Evolutionary conservation across 1,284 basidiomycete species (phyloP).

Genomic region (Ustilago crameri): DNA sequence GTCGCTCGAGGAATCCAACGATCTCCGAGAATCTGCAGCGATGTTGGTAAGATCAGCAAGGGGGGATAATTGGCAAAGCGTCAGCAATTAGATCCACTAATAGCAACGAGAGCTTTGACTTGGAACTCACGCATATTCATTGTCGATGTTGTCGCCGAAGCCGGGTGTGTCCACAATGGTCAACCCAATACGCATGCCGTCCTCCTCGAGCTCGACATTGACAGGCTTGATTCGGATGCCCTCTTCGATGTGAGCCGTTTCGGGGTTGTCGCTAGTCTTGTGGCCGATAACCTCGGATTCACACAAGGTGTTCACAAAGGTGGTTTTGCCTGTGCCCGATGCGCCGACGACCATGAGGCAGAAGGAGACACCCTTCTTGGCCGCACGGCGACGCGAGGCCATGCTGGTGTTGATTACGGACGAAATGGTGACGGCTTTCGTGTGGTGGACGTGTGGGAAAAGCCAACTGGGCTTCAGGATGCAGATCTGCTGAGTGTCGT

Average conservation of each 20-base stretch:
- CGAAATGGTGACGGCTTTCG: conserved; percentile 26
- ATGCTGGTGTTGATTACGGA: conserved; percentile 46
- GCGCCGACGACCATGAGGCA: conserved; percentile 68
- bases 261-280: conserved; percentile 85
- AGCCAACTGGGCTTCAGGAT: conserved; percentile 6
- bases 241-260: conserved; percentile 91
- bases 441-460: not conserved
- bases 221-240: conserved; percentile 95
- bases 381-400: conserved; percentile 62
- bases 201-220: conserved; percentile 97
- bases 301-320: conserved; percentile 68
- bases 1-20: conserved; percentile 93
- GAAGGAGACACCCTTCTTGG: conserved; percentile 68
- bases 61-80: not conserved
- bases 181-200: conserved; percentile 95
- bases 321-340: conserved; percentile 67
- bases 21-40: conserved; percentile 76
- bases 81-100: not conserved
- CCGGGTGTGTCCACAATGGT: conserved; percentile 99
- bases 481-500: not conserved
- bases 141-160: conserved; percentile 98
- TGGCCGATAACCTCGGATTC: conserved; percentile 72
- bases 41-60: not conserved
- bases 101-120: not conserved
- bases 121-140: conserved; percentile 87